Evolutionary conservation across 345 rosid genomes (phyloP).

Genomic region (Salix udensis): DNA sequence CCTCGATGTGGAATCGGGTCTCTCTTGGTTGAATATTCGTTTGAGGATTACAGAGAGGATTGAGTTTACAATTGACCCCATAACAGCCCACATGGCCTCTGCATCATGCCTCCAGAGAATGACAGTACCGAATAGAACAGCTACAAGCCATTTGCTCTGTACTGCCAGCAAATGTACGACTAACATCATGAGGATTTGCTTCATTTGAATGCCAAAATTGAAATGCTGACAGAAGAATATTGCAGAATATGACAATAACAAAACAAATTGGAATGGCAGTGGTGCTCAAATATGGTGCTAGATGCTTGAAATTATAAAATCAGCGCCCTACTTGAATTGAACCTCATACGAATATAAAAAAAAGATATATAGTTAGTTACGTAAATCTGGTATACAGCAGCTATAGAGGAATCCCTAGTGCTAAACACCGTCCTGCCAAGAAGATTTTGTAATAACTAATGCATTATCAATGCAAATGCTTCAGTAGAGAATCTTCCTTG

Average conservation of each 20-base stretch:
- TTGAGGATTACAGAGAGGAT: constrained; percentile 12
- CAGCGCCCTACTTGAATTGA: too few species aligned
- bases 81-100: constrained; percentile 12
- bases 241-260: not conserved
- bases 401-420: not conserved
- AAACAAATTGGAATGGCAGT: not conserved
- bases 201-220: not conserved
- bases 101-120: constrained; percentile 19
- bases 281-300: not conserved
- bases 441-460: not conserved
- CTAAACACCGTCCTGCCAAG: not conserved
- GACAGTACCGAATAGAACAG: constrained; percentile 3
- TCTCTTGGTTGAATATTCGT: constrained; percentile 14
- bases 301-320: too few species aligned
- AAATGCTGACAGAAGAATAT: not conserved
- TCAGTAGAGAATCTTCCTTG: not conserved
- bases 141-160: constrained; percentile 24
- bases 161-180: too few species aligned
- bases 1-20: constrained; percentile 9
- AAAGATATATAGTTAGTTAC: not conserved
- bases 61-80: constrained; percentile 8
- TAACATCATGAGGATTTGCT: not conserved
- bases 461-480: not conserved
- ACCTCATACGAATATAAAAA: too few species aligned
- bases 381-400: not conserved